These are phyloP conservation scores for Fagus crenata DNA, from an alignment of 306 rosid species.

Conservation along the genomic window DNA sequence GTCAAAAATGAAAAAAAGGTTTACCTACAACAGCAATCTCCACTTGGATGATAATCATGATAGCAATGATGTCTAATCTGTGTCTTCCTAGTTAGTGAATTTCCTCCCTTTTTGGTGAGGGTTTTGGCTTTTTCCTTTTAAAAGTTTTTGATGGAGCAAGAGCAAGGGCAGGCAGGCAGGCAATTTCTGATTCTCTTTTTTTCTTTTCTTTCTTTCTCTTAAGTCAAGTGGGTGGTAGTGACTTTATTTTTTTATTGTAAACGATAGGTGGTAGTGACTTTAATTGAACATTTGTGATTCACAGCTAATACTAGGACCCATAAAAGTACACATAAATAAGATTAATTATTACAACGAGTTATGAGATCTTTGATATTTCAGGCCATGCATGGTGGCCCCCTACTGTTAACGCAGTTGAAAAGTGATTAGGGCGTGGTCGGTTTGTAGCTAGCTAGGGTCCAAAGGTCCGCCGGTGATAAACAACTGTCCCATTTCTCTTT, in stretches of 20 bases:
- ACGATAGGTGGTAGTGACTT: conserved; percentile 16
- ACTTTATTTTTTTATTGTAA: no score
- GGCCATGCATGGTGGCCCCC: neutral
- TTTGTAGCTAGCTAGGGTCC: neutral
- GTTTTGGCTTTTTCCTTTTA: neutral
- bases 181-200: conserved; percentile 10
- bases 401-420: neutral
- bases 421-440: no score
- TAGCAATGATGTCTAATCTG: neutral
- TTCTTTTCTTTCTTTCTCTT: neutral
- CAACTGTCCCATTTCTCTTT: no score
- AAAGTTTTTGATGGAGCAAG: neutral
- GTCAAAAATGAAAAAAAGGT: neutral
- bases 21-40: neutral
- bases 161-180: neutral
- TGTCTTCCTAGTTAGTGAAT: neutral
- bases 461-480: neutral
- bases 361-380: neutral
- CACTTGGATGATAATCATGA: conserved; percentile 9
- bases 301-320: conserved; percentile 34
- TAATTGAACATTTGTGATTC: conserved; percentile 17
- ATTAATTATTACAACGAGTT: neutral
- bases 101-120: neutral
- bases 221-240: conserved; percentile 16
- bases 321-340: conserved; percentile 14